Base-by-base conservation (phyloP, 2,329 filamentous ascomycete genomes). In the Arthroderma sp. region DNA sequence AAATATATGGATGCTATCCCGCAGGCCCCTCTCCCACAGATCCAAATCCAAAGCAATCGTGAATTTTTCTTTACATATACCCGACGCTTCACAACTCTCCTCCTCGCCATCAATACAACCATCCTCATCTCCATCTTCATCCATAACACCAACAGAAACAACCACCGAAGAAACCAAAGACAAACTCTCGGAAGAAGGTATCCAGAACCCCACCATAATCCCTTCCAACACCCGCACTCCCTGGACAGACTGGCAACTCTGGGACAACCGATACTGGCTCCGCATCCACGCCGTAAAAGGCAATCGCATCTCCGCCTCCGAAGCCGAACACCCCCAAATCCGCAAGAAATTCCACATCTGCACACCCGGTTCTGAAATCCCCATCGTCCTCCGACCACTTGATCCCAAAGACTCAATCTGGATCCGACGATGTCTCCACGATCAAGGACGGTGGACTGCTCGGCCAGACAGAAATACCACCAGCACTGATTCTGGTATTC, bases 251-350 rank as follows among this genome's bases (percentile, higher is more conserved):
- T 72, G 62, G 57, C 58, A 61, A 4, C 62, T 79, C 10, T 78
- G 73, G 64, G 74, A 78, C 52, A 64, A 68, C 39, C 65, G 75
- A 15, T 77, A 65, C 56, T 79, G 75, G 75, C 62, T 78, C 40
- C 65, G 63, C 2, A 45, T 77, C 7, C 53, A 57, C 29, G 62
- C 70, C 11, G 45, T 52, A 4, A 43, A 36, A n/a, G 15, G 11
- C 29, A 32, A 28, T 6, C 29, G 37, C 27, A 5, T 28, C 31
- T 7, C 10, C 22, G 4, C 29, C 10, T 27, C 36, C 9, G 37
- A 47, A 37, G 27, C 15, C 38, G 27, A 5, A 8, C 29, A 27
- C 15, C 27, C 7, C 38, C 34, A 11, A 46, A 38, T 28, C 3
- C 44, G 9, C 15, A 22, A 22, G 4, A n/a, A 3, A 29, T 54